Evolutionary conservation across 169 alveolate genomes (phyloP).

Genomic region (Plasmodium vivax): DNA sequence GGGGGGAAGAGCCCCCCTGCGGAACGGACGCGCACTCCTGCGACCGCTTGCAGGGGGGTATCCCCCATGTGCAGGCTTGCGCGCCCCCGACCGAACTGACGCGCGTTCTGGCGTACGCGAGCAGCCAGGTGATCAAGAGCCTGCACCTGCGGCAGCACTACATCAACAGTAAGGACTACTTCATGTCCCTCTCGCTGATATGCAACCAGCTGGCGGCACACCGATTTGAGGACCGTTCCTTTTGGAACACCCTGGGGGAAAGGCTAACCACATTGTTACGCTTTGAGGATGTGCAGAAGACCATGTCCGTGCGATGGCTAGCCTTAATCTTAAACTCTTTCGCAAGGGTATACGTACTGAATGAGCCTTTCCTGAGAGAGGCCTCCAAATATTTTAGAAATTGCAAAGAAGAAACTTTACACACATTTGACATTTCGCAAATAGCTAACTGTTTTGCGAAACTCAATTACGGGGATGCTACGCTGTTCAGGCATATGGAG

Average conservation of each 20-base stretch:
- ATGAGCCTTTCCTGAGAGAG: background rate
- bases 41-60: background rate
- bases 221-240: background rate
- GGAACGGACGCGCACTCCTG: too few relatives aligned
- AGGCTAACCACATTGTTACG: constrained; percentile 13
- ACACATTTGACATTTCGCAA: constrained; percentile 64
- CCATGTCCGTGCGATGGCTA: constrained; percentile 29
- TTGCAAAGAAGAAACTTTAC: constrained; percentile 17
- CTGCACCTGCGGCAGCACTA: constrained; percentile 10
- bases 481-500: constrained; percentile 10
- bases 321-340: constrained; percentile 44
- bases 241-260: constrained; percentile 23
- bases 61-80: background rate
- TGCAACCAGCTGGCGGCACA: constrained; percentile 57
- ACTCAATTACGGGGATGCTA: constrained; percentile 23
- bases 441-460: constrained; percentile 34
- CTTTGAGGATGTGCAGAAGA: background rate
- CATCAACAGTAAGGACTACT: constrained; percentile 30
- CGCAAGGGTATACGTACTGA: constrained; percentile 26
- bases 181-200: constrained; percentile 61
- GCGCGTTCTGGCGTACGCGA: constrained; percentile 20
- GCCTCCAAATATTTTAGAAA: background rate
- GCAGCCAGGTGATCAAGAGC: constrained; percentile 35
- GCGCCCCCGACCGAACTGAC: background rate
- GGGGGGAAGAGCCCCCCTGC: background rate